These are phyloP conservation scores for Sporormia fimetaria DNA, from an alignment of 495 filamentous ascomycete species.

Conservation along the genomic window DNA sequence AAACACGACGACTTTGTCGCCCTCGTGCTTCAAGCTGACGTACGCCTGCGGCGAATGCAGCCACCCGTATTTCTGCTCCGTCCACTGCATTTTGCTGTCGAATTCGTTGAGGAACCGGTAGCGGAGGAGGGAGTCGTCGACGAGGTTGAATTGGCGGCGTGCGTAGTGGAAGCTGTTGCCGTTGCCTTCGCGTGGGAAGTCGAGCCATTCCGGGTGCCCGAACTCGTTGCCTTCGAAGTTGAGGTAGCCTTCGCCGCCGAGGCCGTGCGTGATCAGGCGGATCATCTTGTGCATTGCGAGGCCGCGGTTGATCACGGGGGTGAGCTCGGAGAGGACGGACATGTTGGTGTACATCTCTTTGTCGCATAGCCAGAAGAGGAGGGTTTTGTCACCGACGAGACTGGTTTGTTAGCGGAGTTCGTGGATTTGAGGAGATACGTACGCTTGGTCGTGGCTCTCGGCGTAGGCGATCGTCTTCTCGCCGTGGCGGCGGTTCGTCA, in stretches of 20 bases:
- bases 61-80: constrained; percentile 87
- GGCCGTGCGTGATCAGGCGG: constrained; percentile 77
- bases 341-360: constrained; percentile 97
- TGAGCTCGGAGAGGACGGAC: constrained; percentile 72
- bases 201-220: constrained; percentile 97
- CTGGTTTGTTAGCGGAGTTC: constrained; percentile 41
- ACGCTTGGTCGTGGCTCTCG: constrained; percentile 98
- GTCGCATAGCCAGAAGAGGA: constrained; percentile 98
- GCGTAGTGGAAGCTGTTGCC: constrained; percentile 96
- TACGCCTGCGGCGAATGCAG: constrained; percentile 78
- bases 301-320: constrained; percentile 82
- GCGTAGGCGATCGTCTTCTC: constrained; percentile 98
- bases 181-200: constrained; percentile 93
- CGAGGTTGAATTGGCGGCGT: constrained; percentile 84
- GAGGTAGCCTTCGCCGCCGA: constrained; percentile 96
- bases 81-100: constrained; percentile 79
- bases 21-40: constrained; percentile 86
- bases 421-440: constrained; percentile 34
- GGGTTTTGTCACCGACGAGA: constrained; percentile 87
- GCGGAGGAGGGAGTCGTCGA: constrained; percentile 72
- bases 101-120: constrained; percentile 93
- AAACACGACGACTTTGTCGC: constrained; percentile 91
- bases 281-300: constrained; percentile 95
- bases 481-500: constrained; percentile 86
- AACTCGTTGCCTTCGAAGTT: constrained; percentile 99